A percentile compares a stretch with the other conserved stretches of the same genome.
Evolutionary conservation across 2,329 filamentous ascomycete genomes (phyloP).

Genomic region (Verticillium nonalfalfae): DNA sequence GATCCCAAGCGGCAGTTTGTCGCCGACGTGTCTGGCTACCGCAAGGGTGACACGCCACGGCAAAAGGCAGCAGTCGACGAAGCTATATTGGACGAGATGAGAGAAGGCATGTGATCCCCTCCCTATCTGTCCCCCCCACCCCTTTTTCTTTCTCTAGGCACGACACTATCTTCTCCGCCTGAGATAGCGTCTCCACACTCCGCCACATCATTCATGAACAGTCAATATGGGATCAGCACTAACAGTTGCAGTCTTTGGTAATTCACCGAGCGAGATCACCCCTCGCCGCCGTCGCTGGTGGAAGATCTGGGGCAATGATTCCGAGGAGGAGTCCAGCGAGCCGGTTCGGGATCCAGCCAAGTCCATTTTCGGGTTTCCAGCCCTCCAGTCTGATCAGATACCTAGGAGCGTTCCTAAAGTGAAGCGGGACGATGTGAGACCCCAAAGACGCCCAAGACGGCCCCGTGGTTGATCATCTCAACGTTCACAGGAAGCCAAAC

Average conservation of each 20-base stretch:
- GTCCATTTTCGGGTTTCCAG: not conserved
- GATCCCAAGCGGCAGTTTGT: constrained; percentile 12
- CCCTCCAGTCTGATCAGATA: not conserved
- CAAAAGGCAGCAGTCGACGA: constrained; percentile 19
- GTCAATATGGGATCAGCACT: not conserved
- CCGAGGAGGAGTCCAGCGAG: not conserved
- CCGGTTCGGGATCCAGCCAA: not conserved
- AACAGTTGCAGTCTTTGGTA: not conserved
- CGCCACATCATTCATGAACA: no score
- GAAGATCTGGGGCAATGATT: not conserved
- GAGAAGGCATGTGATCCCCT: constrained; percentile 10
- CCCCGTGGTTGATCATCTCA: no score
- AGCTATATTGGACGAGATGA: constrained; percentile 2
- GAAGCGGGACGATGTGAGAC: not conserved
- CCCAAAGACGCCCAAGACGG: not conserved
- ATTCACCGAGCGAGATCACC: not conserved
- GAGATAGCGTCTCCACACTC: no score
- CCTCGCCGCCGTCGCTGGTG: not conserved
- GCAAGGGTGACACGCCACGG: constrained; percentile 21
- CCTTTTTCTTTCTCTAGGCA: not conserved
- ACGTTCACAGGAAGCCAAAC: no score
- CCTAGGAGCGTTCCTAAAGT: not conserved
- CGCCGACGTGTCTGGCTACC: constrained; percentile 17
- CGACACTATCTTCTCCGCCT: no score
- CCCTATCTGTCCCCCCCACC: not conserved